Evolutionary conservation across 2,329 filamentous ascomycete genomes (phyloP).

Genomic region (Fusarium irregulare): DNA sequence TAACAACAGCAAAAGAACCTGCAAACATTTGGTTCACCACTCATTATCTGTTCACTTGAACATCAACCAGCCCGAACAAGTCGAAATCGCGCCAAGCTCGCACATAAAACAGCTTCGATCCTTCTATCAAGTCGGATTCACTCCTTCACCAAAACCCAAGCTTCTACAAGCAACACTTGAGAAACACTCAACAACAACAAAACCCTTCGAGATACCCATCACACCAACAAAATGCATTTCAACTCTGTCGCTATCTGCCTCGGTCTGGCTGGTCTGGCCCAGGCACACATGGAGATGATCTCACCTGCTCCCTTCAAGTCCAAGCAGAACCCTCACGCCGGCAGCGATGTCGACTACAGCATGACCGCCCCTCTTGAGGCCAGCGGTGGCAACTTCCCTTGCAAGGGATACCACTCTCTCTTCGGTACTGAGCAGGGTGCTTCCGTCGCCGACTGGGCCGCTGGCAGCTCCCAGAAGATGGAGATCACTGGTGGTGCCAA

Average conservation of each 20-base stretch:
- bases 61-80: conserved; percentile 22
- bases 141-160: conserved; percentile 21
- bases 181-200: conserved; percentile 18
- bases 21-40: conserved; percentile 20
- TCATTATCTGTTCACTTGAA: conserved; percentile 38
- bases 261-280: conserved; percentile 56
- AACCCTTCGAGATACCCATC: conserved; percentile 25
- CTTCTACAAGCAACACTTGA: conserved; percentile 16
- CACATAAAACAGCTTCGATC: conserved; percentile 29
- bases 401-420: conserved; percentile 72
- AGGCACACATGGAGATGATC: conserved; percentile 68
- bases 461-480: conserved; percentile 72
- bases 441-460: conserved; percentile 69
- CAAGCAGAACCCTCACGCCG: conserved; percentile 61
- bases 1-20: conserved; percentile 27
- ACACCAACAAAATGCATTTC: conserved; percentile 54
- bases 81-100: conserved; percentile 20
- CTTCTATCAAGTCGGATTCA: conserved; percentile 19
- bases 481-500: conserved; percentile 70
- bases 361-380: conserved; percentile 74
- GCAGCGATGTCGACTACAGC: conserved; percentile 71
- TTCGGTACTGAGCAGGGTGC: conserved; percentile 62
- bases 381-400: conserved; percentile 76
- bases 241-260: conserved; percentile 54
- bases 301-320: conserved; percentile 64